These are phyloP conservation scores for Fusarium nelsonii DNA, from an alignment of 2,329 filamentous ascomycete genomes.

Conservation along the genomic window DNA sequence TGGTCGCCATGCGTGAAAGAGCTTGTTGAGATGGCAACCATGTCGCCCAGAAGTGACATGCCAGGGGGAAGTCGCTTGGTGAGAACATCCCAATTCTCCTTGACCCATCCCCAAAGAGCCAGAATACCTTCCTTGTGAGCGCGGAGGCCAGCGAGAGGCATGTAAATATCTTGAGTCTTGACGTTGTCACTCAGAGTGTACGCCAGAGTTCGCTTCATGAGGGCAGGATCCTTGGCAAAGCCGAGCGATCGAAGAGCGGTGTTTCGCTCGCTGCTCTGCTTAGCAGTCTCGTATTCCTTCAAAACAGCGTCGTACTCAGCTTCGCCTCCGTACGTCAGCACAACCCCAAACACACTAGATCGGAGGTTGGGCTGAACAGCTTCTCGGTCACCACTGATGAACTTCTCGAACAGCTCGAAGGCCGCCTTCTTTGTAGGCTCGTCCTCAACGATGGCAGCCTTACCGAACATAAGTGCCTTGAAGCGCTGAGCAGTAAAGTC, in stretches of 20 bases:
- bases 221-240: constrained; percentile 78
- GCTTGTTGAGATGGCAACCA: constrained; percentile 85
- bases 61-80: constrained; percentile 86
- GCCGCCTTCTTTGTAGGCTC: constrained; percentile 81
- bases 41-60: constrained; percentile 84
- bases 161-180: constrained; percentile 94
- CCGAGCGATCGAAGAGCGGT: constrained; percentile 88
- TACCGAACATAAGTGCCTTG: constrained; percentile 90
- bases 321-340: constrained; percentile 83
- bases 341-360: constrained; percentile 86
- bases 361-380: constrained; percentile 95
- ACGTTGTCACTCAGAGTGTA: constrained; percentile 83
- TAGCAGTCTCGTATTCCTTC: constrained; percentile 54
- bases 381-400: constrained; percentile 79
- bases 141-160: constrained; percentile 84
- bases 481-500: constrained; percentile 94
- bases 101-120: constrained; percentile 86
- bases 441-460: constrained; percentile 84
- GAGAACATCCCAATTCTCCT: constrained; percentile 87
- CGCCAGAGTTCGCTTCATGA: constrained; percentile 84
- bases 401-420: constrained; percentile 91
- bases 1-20: constrained; percentile 84
- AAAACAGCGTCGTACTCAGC: constrained; percentile 53
- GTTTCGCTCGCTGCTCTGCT: constrained; percentile 89
- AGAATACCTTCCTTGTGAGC: constrained; percentile 82